Conservation (phyloP, 176 grass and related monocot species). For the barley (Hordeum vulgare) region MorexV3_pseudomolecules_assembly NC_058518.1:260377165-260377664, state of each 20-base stretch:
- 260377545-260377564: neutral
- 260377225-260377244: constrained; percentile 39
- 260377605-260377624: neutral
- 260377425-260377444: constrained; percentile 93
- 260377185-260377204: constrained; percentile 87
- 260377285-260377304: neutral
- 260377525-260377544: neutral
- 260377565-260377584: neutral
- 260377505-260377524: neutral
- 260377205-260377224: constrained; percentile 54
- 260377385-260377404: constrained; percentile 79
- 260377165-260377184: constrained; percentile 92
- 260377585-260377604: neutral
- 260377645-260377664: neutral
- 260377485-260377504: neutral
- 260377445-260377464: constrained; percentile 93
- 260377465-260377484: constrained; percentile 41
- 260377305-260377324: constrained; percentile 14
- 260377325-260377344: constrained; percentile 10
- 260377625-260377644: neutral
- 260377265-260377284: constrained; percentile 41
- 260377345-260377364: constrained; percentile 83
- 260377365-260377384: constrained; percentile 88
- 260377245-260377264: constrained; percentile 78
- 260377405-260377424: constrained; percentile 81